Conservation (phyloP, 805 yeast genomes). For the Cyberlindnera americana region DNA sequence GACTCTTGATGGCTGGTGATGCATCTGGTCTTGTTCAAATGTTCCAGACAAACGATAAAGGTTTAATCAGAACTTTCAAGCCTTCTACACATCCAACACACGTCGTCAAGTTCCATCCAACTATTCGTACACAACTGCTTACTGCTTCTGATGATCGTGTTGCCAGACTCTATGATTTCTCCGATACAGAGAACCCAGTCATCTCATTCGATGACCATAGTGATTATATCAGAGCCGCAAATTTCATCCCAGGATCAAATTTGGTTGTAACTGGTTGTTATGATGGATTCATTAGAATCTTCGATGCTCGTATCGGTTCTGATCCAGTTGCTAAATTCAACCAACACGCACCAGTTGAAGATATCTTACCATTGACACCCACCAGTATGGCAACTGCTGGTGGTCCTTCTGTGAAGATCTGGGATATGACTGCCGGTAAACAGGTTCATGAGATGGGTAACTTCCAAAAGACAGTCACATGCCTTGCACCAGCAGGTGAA, state of each 20-base stretch:
- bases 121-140: slow-evolving; percentile 65
- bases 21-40: slow-evolving; percentile 91
- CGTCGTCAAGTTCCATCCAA: slow-evolving; percentile 88
- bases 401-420: slow-evolving; percentile 77
- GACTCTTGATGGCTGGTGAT: slow-evolving; percentile 89
- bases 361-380: slow-evolving; percentile 68
- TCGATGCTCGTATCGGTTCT: slow-evolving; percentile 65
- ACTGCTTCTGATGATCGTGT: slow-evolving; percentile 91
- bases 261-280: slow-evolving; percentile 91
- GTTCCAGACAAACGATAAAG: slow-evolving; percentile 82
- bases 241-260: slow-evolving; percentile 75
- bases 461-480: slow-evolving; percentile 92
- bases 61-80: slow-evolving; percentile 70
- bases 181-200: slow-evolving; percentile 70
- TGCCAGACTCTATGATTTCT: slow-evolving; percentile 84
- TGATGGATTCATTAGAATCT: slow-evolving; percentile 81
- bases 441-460: slow-evolving; percentile 68
- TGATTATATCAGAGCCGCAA: slow-evolving; percentile 84
- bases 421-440: slow-evolving; percentile 87
- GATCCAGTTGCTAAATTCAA: slow-evolving; percentile 61
- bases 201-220: slow-evolving; percentile 68
- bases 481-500: slow-evolving; percentile 62
- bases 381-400: slow-evolving; percentile 73
- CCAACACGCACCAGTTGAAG: slow-evolving; percentile 83
- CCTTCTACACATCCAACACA: slow-evolving; percentile 89